These are phyloP conservation scores for Suhomyces tanzawaensis DNA, from an alignment of 805 yeast species.

Conservation along the genomic window DNA sequence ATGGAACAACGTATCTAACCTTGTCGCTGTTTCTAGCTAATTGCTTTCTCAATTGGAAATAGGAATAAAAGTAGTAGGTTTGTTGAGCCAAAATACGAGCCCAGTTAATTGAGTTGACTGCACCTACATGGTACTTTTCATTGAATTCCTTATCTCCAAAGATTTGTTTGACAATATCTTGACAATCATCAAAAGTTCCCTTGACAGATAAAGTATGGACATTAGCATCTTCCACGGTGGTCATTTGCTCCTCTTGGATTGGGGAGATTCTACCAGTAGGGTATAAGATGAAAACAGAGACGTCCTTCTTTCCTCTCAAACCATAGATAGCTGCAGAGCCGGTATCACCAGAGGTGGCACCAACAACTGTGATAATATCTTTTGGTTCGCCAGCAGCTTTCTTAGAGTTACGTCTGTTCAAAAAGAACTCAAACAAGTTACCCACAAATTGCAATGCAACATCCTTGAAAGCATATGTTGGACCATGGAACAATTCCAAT, in stretches of 20 bases:
- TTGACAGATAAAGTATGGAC: conserved; percentile 93
- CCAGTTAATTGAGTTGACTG: conserved; percentile 98
- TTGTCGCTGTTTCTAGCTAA: conserved; percentile 31
- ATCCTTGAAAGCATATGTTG: conserved; percentile 98
- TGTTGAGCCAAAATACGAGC: conserved; percentile 97
- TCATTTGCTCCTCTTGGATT: conserved; percentile 97
- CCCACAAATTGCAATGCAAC: conserved; percentile 98
- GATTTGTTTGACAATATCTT: conserved; percentile 89
- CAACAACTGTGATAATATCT: conserved; percentile 90
- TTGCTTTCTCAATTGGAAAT: conserved; percentile 61
- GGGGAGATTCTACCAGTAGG: conserved; percentile 98
- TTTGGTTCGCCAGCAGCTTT: conserved; percentile 53
- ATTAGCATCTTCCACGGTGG: conserved; percentile 88
- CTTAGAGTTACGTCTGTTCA: conserved; percentile 65
- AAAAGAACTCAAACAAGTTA: conserved; percentile 89
- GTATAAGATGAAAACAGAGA: conserved; percentile 92
- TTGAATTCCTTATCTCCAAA: conserved; percentile 90
- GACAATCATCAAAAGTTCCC: conserved; percentile 98
- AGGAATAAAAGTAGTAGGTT: conserved; percentile 92
- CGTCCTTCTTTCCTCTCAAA: conserved; percentile 93
- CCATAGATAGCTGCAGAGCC: conserved; percentile 99
- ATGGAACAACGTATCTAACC: conserved; percentile 88
- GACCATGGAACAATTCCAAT: conserved; percentile 96
- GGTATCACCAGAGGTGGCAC: conserved; percentile 99
- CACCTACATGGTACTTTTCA: conserved; percentile 88